Conservation (phyloP, 805 yeast genomes). For the Scheffersomyces stipitis region DNA sequence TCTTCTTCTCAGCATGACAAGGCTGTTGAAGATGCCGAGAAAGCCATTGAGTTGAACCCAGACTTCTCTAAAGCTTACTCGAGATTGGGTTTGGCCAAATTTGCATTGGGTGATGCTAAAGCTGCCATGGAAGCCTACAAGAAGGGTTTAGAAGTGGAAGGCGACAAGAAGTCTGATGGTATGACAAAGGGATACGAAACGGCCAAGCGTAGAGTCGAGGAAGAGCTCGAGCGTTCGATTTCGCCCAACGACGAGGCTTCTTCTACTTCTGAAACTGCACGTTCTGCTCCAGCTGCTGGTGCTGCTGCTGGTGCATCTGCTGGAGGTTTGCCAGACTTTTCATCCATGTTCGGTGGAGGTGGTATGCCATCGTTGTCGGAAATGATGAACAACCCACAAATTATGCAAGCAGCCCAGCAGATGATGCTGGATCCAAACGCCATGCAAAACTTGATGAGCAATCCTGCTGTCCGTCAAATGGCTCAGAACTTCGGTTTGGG, state of each 20-base stretch:
- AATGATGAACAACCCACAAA: slow-evolving; percentile 85
- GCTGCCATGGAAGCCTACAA: slow-evolving; percentile 90
- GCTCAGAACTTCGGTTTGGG: slow-evolving; percentile 75
- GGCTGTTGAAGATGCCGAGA: slow-evolving; percentile 82
- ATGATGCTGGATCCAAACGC: slow-evolving; percentile 86
- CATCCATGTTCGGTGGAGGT: slow-evolving; percentile 72
- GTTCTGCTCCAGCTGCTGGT: slow-evolving; percentile 34
- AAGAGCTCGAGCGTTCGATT: slow-evolving; percentile 53
- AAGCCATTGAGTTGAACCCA: slow-evolving; percentile 77
- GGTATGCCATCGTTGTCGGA: slow-evolving; percentile 70
- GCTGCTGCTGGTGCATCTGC: slow-evolving; percentile 40
- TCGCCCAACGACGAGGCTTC: slow-evolving; percentile 29
- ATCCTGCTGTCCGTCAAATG: slow-evolving; percentile 82
- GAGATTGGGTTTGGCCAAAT: slow-evolving; percentile 90
- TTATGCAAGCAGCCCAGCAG: slow-evolving; percentile 84
- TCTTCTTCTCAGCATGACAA: slow-evolving; percentile 69
- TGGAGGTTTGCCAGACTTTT: slow-evolving; percentile 72
- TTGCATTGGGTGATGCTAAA: slow-evolving; percentile 90
- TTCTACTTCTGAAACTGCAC: slow-evolving; percentile 23
- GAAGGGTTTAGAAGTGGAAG: slow-evolving; percentile 84
- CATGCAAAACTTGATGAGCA: slow-evolving; percentile 68
- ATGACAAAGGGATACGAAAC: slow-evolving; percentile 94
- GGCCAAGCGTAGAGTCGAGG: slow-evolving; percentile 84
- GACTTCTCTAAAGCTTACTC: slow-evolving; percentile 89
- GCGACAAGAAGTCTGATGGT: slow-evolving; percentile 78